These are phyloP conservation scores for Russula virescens DNA, from an alignment of 768 basidiomycete genomes.

Conservation along the genomic window DNA sequence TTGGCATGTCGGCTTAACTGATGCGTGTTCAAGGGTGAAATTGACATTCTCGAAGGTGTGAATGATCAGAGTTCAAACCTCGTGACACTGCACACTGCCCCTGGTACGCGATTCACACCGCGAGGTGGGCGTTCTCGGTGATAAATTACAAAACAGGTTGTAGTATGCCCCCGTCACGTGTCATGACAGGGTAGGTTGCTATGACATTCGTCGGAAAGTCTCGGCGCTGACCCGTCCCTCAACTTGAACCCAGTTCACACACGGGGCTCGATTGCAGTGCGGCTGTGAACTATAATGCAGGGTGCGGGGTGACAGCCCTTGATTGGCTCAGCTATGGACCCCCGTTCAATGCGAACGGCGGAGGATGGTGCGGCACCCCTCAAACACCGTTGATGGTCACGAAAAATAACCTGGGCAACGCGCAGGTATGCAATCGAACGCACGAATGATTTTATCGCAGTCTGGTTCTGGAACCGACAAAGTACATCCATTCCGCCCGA, in stretches of 20 bases:
- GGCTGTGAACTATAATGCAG: constrained; percentile 44
- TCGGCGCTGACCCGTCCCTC: not conserved
- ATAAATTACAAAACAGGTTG: constrained; percentile 35
- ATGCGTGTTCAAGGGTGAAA: constrained; percentile 40
- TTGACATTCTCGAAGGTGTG: constrained; percentile 54
- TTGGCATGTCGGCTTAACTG: constrained; percentile 9
- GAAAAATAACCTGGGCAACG: not conserved
- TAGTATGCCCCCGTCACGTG: constrained; percentile 43
- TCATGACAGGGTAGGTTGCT: constrained; percentile 41
- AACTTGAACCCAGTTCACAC: constrained; percentile 25
- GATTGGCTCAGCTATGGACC: constrained; percentile 45
- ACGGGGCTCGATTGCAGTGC: constrained; percentile 45
- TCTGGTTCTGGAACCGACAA: constrained; percentile 37
- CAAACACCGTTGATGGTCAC: not conserved
- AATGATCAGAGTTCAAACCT: constrained; percentile 49
- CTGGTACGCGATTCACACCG: constrained; percentile 24
- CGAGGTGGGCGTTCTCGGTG: not conserved
- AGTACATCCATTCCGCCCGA: constrained; percentile 18
- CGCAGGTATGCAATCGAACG: constrained; percentile 32
- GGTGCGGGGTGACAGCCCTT: constrained; percentile 44
- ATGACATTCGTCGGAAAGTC: not conserved
- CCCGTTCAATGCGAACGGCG: constrained; percentile 50
- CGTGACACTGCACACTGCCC: constrained; percentile 51
- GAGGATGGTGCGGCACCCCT: constrained; percentile 45
- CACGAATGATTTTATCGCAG: constrained; percentile 27